Evolutionary conservation across 352 stramenopile genomes (phyloP).

Genomic region (Globisporangium polare): DNA sequence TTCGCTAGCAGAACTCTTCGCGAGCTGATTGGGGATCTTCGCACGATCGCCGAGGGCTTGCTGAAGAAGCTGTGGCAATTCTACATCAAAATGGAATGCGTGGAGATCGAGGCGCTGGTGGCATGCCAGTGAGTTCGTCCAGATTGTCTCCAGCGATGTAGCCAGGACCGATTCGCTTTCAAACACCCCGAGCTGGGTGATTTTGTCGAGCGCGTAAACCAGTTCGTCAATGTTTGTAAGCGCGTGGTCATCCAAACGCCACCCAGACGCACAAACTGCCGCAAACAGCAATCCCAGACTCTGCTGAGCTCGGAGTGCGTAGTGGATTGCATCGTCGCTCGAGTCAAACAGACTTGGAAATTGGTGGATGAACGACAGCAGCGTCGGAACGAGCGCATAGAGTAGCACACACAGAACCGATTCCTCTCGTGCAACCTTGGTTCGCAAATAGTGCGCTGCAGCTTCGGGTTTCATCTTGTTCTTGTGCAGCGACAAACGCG

Average conservation of each 20-base stretch:
- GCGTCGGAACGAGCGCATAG: constrained; percentile 33
- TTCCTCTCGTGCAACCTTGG: constrained; percentile 30
- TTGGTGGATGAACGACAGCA: constrained; percentile 53
- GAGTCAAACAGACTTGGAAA: constrained; percentile 44
- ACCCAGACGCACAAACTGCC: constrained; percentile 28
- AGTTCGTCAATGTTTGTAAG: constrained; percentile 37
- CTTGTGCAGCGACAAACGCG: constrained; percentile 43
- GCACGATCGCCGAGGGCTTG: constrained; percentile 2
- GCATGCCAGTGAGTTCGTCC: constrained; percentile 5
- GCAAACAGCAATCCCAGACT: constrained; percentile 33
- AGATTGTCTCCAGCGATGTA: constrained; percentile 15
- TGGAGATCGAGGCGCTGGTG: constrained; percentile 16
- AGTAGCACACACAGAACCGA: constrained; percentile 36
- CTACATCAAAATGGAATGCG: constrained; percentile 8
- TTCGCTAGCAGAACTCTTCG: neutral
- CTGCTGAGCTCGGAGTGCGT: constrained; percentile 20
- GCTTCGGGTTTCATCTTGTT: constrained; percentile 33
- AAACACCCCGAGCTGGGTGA: constrained; percentile 18
- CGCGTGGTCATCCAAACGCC: constrained; percentile 24
- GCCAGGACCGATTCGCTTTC: neutral
- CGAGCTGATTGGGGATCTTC: neutral
- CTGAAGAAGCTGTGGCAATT: constrained; percentile 6
- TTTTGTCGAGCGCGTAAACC: constrained; percentile 46
- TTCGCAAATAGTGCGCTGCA: constrained; percentile 17
- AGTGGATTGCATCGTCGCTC: constrained; percentile 19